These are phyloP conservation scores for Cylindrotheca closterium DNA, from an alignment of 108 stramenopile genomes.

Conservation along the genomic window DNA sequence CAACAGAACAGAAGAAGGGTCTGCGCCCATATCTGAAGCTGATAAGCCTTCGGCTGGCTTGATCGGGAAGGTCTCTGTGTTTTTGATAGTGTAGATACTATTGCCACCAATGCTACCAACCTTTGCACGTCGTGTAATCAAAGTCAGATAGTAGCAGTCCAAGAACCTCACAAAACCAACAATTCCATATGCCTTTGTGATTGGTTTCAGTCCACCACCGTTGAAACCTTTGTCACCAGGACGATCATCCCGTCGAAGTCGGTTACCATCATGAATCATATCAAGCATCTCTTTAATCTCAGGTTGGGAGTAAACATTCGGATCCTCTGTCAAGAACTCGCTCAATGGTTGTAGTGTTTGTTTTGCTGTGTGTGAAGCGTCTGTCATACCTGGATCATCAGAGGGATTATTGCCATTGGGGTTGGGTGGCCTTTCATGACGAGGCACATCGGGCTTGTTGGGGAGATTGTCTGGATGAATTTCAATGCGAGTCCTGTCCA, in stretches of 20 bases:
- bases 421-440: constrained; percentile 7
- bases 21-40: constrained; percentile 37
- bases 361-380: constrained; percentile 39
- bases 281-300: constrained; percentile 86
- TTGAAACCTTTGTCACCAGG: constrained; percentile 11
- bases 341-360: constrained; percentile 59
- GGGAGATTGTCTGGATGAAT: constrained; percentile 27
- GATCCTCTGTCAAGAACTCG: constrained; percentile 83
- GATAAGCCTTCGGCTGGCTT: constrained; percentile 69
- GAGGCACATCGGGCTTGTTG: constrained; percentile 1
- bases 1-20: constrained; percentile 78
- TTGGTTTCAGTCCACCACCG: constrained; percentile 72
- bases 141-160: constrained; percentile 96
- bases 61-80: constrained; percentile 83
- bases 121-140: constrained; percentile 93
- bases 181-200: constrained; percentile 87
- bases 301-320: constrained; percentile 67
- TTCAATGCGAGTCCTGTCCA: constrained; percentile 88
- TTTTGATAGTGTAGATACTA: constrained; percentile 95
- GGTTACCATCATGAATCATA: constrained; percentile 88
- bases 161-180: constrained; percentile 93
- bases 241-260: constrained; percentile 20
- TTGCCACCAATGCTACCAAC: constrained; percentile 96
- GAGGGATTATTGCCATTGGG: constrained; percentile 10
- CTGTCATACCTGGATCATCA: constrained; percentile 16